Conservation (phyloP, 176 grass and related monocot genomes). For the Carex pumila region DNA sequence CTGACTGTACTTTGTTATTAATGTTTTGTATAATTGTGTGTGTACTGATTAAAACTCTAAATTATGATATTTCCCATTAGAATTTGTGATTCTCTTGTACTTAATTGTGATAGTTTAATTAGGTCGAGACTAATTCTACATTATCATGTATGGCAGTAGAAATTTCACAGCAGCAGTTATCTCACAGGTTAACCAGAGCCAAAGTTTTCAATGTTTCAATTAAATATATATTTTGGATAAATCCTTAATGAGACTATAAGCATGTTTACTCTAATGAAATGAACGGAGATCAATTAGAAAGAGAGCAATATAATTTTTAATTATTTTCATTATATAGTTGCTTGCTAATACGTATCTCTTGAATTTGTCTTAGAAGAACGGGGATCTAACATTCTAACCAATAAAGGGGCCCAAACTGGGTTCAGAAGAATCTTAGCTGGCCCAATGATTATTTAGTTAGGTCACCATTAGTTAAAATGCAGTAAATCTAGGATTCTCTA, state of each 20-base stretch:
- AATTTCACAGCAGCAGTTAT: not conserved
- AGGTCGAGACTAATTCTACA: not conserved
- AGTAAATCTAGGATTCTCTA: not conserved
- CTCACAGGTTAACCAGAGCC: not conserved
- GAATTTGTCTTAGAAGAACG: not conserved
- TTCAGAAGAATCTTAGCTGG: not conserved
- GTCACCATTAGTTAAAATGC: not conserved
- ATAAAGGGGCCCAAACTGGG: not conserved
- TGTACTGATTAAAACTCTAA: not conserved
- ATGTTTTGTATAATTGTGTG: not conserved
- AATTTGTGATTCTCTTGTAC: not conserved
- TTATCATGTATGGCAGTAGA: not conserved
- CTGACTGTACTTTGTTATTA: slow-evolving; percentile 4
- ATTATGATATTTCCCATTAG: not conserved
- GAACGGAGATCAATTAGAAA: not conserved
- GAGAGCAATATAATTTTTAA: not conserved
- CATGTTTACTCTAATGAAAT: not conserved
- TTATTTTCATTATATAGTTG: not conserved
- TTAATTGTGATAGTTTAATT: not conserved
- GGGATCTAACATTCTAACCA: not conserved
- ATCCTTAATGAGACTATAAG: not conserved
- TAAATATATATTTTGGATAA: not conserved
- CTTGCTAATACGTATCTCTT: not conserved
- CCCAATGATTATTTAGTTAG: not conserved
- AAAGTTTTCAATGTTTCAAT: not conserved